Percentiles rank a stretch among this genome's conserved stretches.
phyloP scores from a whole-genome alignment of 306 rosid genomes.

The Vigna unguiculata region DNA sequence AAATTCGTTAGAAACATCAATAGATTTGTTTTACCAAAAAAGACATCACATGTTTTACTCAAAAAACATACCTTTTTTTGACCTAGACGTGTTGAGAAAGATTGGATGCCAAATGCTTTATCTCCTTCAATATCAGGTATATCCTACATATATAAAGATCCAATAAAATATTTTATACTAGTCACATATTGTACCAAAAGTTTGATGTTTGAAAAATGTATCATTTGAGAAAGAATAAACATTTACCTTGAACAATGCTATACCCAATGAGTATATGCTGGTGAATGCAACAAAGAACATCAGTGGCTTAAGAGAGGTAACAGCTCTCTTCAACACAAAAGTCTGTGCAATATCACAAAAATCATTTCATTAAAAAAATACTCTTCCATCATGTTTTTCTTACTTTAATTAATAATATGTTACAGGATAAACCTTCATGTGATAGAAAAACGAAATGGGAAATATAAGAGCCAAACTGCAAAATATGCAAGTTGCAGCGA shows the following conservation, averaged over 20 bases:
- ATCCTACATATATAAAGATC: slow-evolving; percentile 52
- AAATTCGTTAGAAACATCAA: neutral
- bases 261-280: neutral
- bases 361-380: neutral
- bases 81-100: slow-evolving; percentile 74
- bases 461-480: neutral
- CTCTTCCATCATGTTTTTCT: neutral
- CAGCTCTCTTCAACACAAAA: neutral
- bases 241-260: neutral
- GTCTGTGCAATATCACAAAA: neutral
- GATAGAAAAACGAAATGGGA: neutral
- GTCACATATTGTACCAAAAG: neutral
- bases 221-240: neutral
- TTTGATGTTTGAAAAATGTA: neutral
- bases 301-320: neutral
- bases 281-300: neutral
- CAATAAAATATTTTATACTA: neutral
- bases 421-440: neutral
- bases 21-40: neutral
- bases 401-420: neutral
- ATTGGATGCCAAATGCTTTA: slow-evolving; percentile 63
- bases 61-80: slow-evolving; percentile 54
- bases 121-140: slow-evolving; percentile 93
- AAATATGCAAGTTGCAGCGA: neutral
- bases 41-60: neutral